Base-by-base conservation (phyloP, 257 asterid species). In the Nicotiana knightiana region DNA sequence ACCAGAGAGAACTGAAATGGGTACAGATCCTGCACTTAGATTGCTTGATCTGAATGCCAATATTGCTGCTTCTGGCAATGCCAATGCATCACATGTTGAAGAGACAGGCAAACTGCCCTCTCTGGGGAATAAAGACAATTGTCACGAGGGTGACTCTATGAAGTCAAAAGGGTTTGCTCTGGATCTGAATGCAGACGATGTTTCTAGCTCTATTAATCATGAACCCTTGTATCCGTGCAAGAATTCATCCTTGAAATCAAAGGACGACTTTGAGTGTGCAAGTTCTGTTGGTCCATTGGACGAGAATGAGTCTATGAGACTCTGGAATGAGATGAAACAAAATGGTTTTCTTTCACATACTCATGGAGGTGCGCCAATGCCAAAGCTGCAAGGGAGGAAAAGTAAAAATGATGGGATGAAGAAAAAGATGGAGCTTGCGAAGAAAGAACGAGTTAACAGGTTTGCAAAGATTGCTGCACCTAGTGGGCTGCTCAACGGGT, bases 391-490 rank as follows among this genome's bases (percentile, higher is more conserved):
- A 54, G 97, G 89, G 80, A 90, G 93, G 85, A 96, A 92, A 85
- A 80, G 66, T 80, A 93, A 88, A 84, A 85, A 73, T 10, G 90
- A 85, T 51, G 88, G 84, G 15, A 86, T 89, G 83, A 96, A 88
- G 91, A 93, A 83, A 76, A 94, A 86, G 86, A 85, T 94, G 51
- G 96, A 93, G 81, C 93, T 90, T 81, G 97, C 97, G 12, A 93
- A 85, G 90, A 94, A 89, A 87, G 98, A 96, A 86, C 96, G 91
- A 80, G 94, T 87, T 30, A 97, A 92, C 86, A 88, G 95, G 78
- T 93, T 96, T 84, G 98, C 98, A 33, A 92, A 90, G 85, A 86
- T 94, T 84, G 97, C 98, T 68, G 97, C 98, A 53, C 99, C 99
- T 0, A 90, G 97, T 82, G 99, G 98, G 35, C 85, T 96, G 89